Conservation (phyloP, 2,329 filamentous ascomycete species). For the Cladophialophora yegresii region DNA sequence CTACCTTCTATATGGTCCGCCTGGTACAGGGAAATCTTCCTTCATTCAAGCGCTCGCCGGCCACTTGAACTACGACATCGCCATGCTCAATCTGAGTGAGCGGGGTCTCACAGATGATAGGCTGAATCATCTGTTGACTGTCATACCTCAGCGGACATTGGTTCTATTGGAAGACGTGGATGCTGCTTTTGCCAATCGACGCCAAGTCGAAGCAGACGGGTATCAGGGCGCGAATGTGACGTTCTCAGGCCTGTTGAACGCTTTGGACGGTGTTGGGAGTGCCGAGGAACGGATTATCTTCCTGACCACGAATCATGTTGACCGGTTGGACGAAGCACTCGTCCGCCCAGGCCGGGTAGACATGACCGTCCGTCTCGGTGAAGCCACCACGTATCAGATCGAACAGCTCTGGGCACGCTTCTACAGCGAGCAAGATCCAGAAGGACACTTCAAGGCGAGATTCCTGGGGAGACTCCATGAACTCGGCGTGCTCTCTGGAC, state of each 20-base stretch:
- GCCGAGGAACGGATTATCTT: constrained; percentile 93
- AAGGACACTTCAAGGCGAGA: constrained; percentile 61
- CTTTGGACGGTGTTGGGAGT: constrained; percentile 87
- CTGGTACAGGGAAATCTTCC: constrained; percentile 89
- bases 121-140: constrained; percentile 80
- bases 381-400: constrained; percentile 84
- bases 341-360: constrained; percentile 91
- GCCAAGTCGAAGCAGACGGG: constrained; percentile 74
- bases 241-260: constrained; percentile 86
- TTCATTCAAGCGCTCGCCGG: constrained; percentile 95
- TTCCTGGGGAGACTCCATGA: constrained; percentile 73
- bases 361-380: constrained; percentile 85
- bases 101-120: constrained; percentile 87
- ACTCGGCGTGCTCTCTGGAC: constrained; percentile 65
- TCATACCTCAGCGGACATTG: constrained; percentile 78
- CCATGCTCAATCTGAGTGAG: constrained; percentile 88
- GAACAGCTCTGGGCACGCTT: constrained; percentile 90
- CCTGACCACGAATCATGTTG: constrained; percentile 90
- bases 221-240: constrained; percentile 88
- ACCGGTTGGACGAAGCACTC: constrained; percentile 78
- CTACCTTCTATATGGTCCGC: constrained; percentile 85
- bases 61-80: constrained; percentile 88
- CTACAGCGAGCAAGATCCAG: constrained; percentile 76
- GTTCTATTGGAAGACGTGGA: constrained; percentile 88
- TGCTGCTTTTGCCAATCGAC: constrained; percentile 82